These are phyloP conservation scores for Huntiella savannae DNA, from an alignment of 2,329 filamentous ascomycete genomes.

Conservation along the genomic window DNA sequence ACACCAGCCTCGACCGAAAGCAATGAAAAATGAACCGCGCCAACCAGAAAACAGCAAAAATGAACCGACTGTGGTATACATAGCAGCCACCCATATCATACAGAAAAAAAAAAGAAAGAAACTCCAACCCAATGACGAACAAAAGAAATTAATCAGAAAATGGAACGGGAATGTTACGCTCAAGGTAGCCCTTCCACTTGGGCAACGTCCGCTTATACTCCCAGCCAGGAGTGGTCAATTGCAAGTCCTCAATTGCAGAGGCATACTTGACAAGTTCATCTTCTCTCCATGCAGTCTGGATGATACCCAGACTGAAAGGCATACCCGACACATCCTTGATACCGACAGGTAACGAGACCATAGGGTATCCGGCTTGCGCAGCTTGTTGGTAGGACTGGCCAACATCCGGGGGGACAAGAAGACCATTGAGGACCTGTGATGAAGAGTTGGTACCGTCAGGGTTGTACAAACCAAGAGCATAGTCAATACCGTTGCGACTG, in stretches of 20 bases:
- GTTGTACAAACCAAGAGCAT: slow-evolving; percentile 30
- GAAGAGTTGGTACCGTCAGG: slow-evolving; percentile 14
- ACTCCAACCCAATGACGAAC: neutral
- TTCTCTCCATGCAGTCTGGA: slow-evolving; percentile 43
- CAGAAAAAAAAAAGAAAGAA: neutral
- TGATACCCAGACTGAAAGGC: slow-evolving; percentile 30
- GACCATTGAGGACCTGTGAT: slow-evolving; percentile 29
- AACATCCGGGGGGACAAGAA: slow-evolving; percentile 50
- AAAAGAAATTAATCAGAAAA: slow-evolving; percentile 13
- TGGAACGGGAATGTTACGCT: slow-evolving; percentile 25
- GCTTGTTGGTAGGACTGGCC: slow-evolving; percentile 50
- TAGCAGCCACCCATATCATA: slow-evolving; percentile 1
- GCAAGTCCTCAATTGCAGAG: slow-evolving; percentile 43
- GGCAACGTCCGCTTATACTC: slow-evolving; percentile 29
- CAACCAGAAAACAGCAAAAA: slow-evolving; percentile 1
- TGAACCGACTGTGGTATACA: slow-evolving; percentile 4
- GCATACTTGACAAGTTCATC: slow-evolving; percentile 37
- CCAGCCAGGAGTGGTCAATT: slow-evolving; percentile 21
- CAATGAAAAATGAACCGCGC: neutral
- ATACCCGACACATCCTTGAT: slow-evolving; percentile 23
- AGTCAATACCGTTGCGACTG: slow-evolving; percentile 49
- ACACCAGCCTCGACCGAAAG: neutral
- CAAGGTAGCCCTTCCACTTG: slow-evolving; percentile 31
- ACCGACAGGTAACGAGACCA: slow-evolving; percentile 49
- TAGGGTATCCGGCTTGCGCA: slow-evolving; percentile 57